Evolutionary conservation across 257 asterid genomes (phyloP).

Genomic region (Solanum raphanifolium): DNA sequence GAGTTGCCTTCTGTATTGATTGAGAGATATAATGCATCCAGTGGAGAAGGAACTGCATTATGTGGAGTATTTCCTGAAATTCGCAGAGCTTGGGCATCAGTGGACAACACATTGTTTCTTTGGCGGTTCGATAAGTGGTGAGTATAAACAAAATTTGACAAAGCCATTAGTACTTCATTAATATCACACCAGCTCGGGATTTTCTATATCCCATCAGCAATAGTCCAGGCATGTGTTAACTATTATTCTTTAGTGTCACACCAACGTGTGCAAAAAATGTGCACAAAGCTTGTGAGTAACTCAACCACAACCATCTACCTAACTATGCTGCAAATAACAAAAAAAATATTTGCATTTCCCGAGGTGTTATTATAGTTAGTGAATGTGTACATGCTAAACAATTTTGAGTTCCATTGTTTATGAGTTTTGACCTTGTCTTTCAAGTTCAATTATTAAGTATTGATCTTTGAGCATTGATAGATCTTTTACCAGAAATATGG

Average conservation of each 20-base stretch:
- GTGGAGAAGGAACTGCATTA: slow-evolving; percentile 96
- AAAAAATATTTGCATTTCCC: neutral
- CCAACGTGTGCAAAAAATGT: neutral
- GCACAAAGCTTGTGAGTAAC: neutral
- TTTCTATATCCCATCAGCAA: neutral
- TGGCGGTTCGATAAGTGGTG: slow-evolving; percentile 98
- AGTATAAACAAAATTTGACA: slow-evolving; percentile 6
- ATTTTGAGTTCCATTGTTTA: neutral
- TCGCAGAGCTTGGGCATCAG: slow-evolving; percentile 97
- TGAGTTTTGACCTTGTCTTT: neutral
- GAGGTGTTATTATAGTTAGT: neutral
- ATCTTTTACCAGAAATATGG: neutral
- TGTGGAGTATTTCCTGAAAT: slow-evolving; percentile 97
- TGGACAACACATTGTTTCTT: slow-evolving; percentile 79
- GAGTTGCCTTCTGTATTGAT: slow-evolving; percentile 87
- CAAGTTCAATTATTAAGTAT: neutral
- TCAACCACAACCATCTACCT: neutral
- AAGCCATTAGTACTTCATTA: neutral
- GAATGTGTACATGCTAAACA: neutral
- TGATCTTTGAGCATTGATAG: neutral
- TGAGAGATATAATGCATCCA: slow-evolving; percentile 84
- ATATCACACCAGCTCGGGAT: neutral
- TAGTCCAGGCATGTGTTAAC: neutral
- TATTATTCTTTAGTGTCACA: neutral
- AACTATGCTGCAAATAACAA: neutral